phyloP scores from a whole-genome alignment of 495 filamentous ascomycete genomes.

The Aspergillus ostianus region DNA sequence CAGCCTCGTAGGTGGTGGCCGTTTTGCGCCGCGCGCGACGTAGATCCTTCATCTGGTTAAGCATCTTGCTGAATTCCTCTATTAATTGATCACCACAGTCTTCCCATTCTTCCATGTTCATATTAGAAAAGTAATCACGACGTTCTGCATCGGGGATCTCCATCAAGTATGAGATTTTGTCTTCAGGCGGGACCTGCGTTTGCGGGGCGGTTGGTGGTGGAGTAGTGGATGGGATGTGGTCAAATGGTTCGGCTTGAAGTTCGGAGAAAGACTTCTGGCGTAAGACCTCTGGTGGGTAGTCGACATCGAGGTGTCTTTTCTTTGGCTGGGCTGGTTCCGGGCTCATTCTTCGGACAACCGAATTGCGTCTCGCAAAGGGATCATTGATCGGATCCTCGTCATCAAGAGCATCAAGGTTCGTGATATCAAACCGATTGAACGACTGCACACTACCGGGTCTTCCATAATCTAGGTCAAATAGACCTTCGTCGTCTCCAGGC shows the following conservation, averaged over 20 bases:
- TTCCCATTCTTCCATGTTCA: constrained; percentile 76
- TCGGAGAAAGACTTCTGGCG: constrained; percentile 42
- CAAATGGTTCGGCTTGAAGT: constrained; percentile 47
- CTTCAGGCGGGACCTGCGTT: constrained; percentile 18
- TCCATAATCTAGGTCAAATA: constrained; percentile 23
- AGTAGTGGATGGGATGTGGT: constrained; percentile 32
- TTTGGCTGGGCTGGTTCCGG: constrained; percentile 22
- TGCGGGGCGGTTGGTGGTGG: constrained; percentile 6
- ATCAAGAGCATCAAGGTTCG: constrained; percentile 34
- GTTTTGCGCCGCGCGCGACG: constrained; percentile 64
- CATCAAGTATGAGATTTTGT: constrained; percentile 32
- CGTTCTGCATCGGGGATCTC: constrained; percentile 45
- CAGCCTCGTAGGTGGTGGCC: constrained; percentile 65
- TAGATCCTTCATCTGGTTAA: constrained; percentile 61
- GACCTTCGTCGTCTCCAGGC: constrained; percentile 26
- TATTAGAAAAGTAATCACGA: constrained; percentile 58
- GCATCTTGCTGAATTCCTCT: constrained; percentile 61
- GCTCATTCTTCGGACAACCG: constrained; percentile 15
- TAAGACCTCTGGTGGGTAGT: constrained; percentile 43
- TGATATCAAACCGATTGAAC: constrained; percentile 34
- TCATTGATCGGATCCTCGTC: constrained; percentile 33
- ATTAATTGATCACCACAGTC: constrained; percentile 78
- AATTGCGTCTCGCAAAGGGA: constrained; percentile 29
- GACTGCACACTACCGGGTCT: constrained; percentile 32
- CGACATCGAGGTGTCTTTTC: constrained; percentile 38